These are phyloP conservation scores for Paecilomyces variotii DNA, from an alignment of 2,329 filamentous ascomycete genomes.

Conservation along the genomic window DNA sequence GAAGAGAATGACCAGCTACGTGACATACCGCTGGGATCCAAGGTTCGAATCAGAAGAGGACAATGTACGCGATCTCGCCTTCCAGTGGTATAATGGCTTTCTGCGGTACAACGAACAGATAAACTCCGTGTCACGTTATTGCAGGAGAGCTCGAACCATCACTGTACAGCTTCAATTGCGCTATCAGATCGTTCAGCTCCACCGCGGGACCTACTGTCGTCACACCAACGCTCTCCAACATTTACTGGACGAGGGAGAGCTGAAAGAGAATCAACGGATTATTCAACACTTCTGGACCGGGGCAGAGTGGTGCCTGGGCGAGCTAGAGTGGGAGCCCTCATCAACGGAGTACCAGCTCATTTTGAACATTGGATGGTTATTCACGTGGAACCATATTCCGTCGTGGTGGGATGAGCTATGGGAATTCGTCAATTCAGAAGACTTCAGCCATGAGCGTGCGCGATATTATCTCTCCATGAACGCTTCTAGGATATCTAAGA, in stretches of 20 bases:
- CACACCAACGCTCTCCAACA: neutral
- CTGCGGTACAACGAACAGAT: neutral
- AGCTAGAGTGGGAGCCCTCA: neutral
- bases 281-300: neutral
- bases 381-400: neutral
- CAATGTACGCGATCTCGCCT: neutral
- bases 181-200: neutral
- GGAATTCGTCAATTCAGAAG: neutral
- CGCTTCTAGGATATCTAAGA: neutral
- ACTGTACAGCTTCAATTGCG: neutral
- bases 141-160: neutral
- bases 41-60: neutral
- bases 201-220: neutral
- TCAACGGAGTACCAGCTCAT: neutral
- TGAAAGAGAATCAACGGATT: neutral
- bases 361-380: neutral
- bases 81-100: neutral
- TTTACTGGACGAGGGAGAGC: neutral
- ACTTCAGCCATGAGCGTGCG: neutral
- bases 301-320: neutral
- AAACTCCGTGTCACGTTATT: neutral
- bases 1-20: neutral
- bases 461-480: neutral
- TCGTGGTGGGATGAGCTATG: neutral
- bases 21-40: neutral